A percentile compares a stretch with the other conserved stretches of the same genome.
Conservation (phyloP, 768 basidiomycete species). For the Tylopilus plumbeoviolaceoides region DNA sequence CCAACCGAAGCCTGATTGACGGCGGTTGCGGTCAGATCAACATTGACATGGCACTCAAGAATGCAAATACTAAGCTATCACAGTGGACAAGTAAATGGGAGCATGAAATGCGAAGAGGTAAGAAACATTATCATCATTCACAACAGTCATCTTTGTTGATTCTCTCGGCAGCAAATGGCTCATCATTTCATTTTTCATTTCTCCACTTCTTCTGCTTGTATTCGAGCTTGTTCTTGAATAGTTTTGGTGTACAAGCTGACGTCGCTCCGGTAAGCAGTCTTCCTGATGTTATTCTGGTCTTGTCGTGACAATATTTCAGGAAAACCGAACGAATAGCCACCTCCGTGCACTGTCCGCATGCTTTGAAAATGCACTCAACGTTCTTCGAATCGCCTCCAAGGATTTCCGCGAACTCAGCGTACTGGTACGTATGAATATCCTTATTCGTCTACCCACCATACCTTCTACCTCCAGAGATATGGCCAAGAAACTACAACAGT, state of each 20-base stretch:
- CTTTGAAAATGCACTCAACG: constrained; percentile 69
- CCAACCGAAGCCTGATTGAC: constrained; percentile 42
- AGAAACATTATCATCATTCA: constrained; percentile 7
- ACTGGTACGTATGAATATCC: constrained; percentile 51
- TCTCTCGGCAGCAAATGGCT: constrained; percentile 53
- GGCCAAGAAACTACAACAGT: constrained; percentile 80
- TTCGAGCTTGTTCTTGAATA: constrained; percentile 79
- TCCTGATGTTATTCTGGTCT: constrained; percentile 1
- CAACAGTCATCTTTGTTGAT: background rate
- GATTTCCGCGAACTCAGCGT: constrained; percentile 73
- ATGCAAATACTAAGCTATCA: constrained; percentile 68
- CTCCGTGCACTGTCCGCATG: constrained; percentile 67
- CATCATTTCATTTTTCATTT: constrained; percentile 72
- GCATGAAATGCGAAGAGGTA: constrained; percentile 68
- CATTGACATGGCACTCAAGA: constrained; percentile 66
- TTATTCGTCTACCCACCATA: constrained; percentile 15
- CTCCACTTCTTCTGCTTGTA: constrained; percentile 73
- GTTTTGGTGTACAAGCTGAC: constrained; percentile 70
- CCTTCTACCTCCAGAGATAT: constrained; percentile 52
- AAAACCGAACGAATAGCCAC: constrained; percentile 56
- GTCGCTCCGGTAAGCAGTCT: constrained; percentile 47
- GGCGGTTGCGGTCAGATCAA: constrained; percentile 60
- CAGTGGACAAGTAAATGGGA: constrained; percentile 74
- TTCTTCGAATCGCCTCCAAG: constrained; percentile 64
- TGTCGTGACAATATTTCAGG: constrained; percentile 32